Base-by-base conservation (phyloP, 1,284 basidiomycete genomes). In the Albatrellus sp. region DNA sequence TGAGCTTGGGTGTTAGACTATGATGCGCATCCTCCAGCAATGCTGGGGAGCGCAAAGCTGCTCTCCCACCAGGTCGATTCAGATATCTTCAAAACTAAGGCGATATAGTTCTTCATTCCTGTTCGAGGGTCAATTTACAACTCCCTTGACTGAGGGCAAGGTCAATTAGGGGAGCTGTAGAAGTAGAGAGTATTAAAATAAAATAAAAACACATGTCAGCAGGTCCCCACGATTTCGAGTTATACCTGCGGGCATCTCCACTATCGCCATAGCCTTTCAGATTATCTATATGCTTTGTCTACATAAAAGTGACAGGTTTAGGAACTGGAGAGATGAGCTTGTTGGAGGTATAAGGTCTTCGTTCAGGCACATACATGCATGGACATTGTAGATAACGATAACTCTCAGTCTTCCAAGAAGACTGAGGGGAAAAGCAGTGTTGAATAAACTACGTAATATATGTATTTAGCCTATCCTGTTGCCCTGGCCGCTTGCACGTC, bases 41-140 rank as follows among this genome's bases (percentile, higher is more conserved):
- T 7, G 3, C 24, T 7, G 7, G 24, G 24, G 24, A 24, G 24
- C 4, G 24, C 4, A 24, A 24, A 24, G 24, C 24, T 24, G 24
- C 24, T 7, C 24, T 24, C 24, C 24, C n/a, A n/a, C 7, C 24
- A 4, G 24, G 24, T 24, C 13, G 32, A 41, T 5, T 11, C 7
- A 2, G n/a, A 16, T 30, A 17, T 16, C n/a, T 8, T 9, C 1
- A 11, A 24, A 24, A 24, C 4, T 13, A 11, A 33, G 17, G 89
- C 88, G 48, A 96, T 92, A 60, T 94, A 97, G 57, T 92, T 92
- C 68, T 96, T 96, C 90, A 97, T 94, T 5, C 91, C 92, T 0
- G 85, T 89, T 9, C 72, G 68, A 1, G 77, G 77, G 60, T 97
- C 92, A 17, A 97, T 74, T 54, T 93, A 85, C 5, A 96, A 69